Percentiles rank a stretch among this genome's conserved stretches.
phyloP scores from a whole-genome alignment of 2,329 filamentous ascomycete genomes.

The Sarocladium oryzae region DNA sequence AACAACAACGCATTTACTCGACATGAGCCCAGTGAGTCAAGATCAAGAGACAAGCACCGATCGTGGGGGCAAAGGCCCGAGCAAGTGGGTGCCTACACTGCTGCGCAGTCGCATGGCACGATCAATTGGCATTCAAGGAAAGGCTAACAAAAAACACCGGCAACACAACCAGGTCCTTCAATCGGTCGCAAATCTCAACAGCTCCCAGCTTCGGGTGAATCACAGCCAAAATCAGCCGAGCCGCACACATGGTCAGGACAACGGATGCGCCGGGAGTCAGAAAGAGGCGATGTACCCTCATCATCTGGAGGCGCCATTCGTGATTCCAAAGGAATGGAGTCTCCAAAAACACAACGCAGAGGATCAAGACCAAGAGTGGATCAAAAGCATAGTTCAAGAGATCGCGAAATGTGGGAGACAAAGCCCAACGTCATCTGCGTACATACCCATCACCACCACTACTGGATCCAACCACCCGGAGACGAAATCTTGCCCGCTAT shows the following conservation, averaged over 20 bases:
- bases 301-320: no score
- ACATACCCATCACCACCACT: conserved; percentile 57
- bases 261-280: no score
- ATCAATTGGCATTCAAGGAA: not conserved
- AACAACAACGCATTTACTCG: not conserved
- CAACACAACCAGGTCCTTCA: not conserved
- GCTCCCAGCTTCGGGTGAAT: not conserved
- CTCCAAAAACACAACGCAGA: no score
- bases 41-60: not conserved
- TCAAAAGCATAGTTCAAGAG: conserved; percentile 16
- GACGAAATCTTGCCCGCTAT: conserved; percentile 15
- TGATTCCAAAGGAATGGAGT: no score
- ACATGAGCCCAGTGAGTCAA: not conserved
- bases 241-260: no score
- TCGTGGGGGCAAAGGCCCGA: not conserved
- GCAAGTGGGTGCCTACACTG: not conserved
- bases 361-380: conserved; percentile 16
- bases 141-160: not conserved
- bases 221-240: not conserved
- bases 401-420: conserved; percentile 17
- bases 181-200: not conserved
- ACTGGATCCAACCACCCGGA: conserved; percentile 40
- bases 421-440: conserved; percentile 33
- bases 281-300: no score
- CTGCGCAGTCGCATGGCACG: not conserved